Base-by-base conservation (phyloP, 768 basidiomycete species). In the Suillus occidentalis region DNA sequence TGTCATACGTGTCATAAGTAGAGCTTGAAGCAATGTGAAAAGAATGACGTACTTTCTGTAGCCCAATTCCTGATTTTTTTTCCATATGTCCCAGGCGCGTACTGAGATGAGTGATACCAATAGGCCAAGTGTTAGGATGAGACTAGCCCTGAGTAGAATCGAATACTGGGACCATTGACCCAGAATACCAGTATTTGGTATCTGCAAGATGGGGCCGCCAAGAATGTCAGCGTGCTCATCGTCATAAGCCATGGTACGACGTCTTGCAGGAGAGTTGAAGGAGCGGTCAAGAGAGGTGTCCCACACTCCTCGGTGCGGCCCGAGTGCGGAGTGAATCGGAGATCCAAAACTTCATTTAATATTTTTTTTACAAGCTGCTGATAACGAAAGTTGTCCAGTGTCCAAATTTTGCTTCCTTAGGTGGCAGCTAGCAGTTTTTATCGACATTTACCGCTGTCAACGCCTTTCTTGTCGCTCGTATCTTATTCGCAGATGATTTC, bases 151-250 rank as follows among this genome's bases (percentile, higher is more conserved):
- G 73, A 81, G 76, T n/a, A 72, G 58, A 22, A 69, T 25, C 16
- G 81, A 77, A 65, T 83, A 74, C 61, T 72, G 71, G 36, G 77
- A 77, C 73, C 79, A 78, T 57, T 70, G 66, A 49, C 71, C 69
- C 52, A 77, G 66, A 47, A 72, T 66, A 65, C 70, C 64, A n/a
- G 58, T 62, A 22, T 71, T 65, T 10, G 76, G 76, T 62, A 66
- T 72, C 65, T 82, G 83, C 65, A 82, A 71, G 39, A 81, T 82
- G 63, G 80, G 79, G 60, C 85, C 84, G 65, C 89, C 90, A 14
- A 92, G 84, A 65, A 92, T 91, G 78, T 92, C 91, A 69, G 86
- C 84, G 63, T 82, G 82, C 72, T 91, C 89, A 79, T 81, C 83
- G 72, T 83, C 81, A 63, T 67, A 67, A 45, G 72, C 67, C 89